Evolutionary conservation across 345 rosid genomes (phyloP).

Genomic region (Euphorbia pulcherrima): DNA sequence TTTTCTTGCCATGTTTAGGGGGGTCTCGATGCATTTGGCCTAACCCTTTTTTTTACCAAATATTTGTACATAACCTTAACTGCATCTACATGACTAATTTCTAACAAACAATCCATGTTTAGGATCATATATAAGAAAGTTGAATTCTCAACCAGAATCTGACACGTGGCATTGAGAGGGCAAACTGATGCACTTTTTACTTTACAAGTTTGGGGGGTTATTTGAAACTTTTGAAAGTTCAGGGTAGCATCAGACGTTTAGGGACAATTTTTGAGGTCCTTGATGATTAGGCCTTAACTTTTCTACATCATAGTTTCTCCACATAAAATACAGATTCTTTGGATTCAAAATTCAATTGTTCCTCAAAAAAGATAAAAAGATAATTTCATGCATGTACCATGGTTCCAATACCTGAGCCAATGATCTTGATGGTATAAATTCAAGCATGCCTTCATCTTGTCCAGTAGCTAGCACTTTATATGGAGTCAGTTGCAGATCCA

Average conservation of each 20-base stretch:
- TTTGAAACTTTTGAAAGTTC: too few species aligned
- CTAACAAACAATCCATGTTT: background rate
- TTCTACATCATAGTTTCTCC: background rate
- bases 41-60: too few species aligned
- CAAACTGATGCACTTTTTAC: too few species aligned
- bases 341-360: conserved; percentile 1
- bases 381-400: background rate
- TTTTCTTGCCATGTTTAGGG: too few species aligned
- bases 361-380: background rate
- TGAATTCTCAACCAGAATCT: background rate
- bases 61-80: background rate
- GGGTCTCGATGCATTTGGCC: too few species aligned
- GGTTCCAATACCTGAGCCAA: conserved; percentile 68
- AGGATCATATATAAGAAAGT: background rate
- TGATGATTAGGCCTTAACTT: too few species aligned
- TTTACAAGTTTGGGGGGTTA: too few species aligned
- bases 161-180: too few species aligned
- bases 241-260: too few species aligned
- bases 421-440: conserved; percentile 89
- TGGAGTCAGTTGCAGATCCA: conserved; percentile 87
- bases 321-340: background rate
- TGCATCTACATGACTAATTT: background rate
- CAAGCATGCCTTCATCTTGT: conserved; percentile 98
- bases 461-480: conserved; percentile 95
- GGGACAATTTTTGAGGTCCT: too few species aligned